Base-by-base conservation (phyloP, 176 grass and related monocot species). In the Aegilops speltoides region DNA sequence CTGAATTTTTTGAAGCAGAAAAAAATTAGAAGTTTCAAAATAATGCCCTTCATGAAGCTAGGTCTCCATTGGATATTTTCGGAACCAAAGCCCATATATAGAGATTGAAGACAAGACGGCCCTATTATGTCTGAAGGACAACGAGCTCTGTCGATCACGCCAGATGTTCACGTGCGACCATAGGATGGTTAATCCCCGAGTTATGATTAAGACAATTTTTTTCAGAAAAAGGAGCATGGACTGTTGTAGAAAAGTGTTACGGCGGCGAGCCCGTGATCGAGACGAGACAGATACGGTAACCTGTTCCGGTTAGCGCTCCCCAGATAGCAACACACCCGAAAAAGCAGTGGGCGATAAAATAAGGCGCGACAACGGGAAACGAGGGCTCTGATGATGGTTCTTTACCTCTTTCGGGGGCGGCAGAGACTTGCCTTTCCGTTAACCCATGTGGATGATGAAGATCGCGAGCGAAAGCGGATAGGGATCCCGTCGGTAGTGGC, bases 401-500 rank as follows among this genome's bases (percentile, higher is more conserved):
- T 57, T 20, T 28, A 1, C 56, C 20, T 2, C 56, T 59, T 59
- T 59, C 0, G 56, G n/a, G 52, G 16, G 5, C 64, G 25, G 24
- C 22, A 28, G 76, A 43, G 12, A 33, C 73, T 34, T 34, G 83
- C 84, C 84, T 79, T 79, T 85, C 32, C 62, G 28, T 59, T 16
- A 71, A 71, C n/a, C 15, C 48, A 59, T 78, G 74, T 68, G 74
- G 64, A 19, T 29, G 25, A 59, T 22, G 56, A 63, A 63, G 60
- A 77, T 85, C 2, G 83, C 72, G 40, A 85, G 38, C 9, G 9
- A 85, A 77, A 50, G 19, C 1, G 22, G 20, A 22, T 1, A 63
- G 20, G 8, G 36, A 80, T 48, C 72, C 14, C 14, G 36, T 29
- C 9, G 50, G 12, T 36, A 15, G 72, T 76, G 73, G 24, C 25